phyloP scores from a whole-genome alignment of 139 green algal species.

The Closterium sp. region DNA sequence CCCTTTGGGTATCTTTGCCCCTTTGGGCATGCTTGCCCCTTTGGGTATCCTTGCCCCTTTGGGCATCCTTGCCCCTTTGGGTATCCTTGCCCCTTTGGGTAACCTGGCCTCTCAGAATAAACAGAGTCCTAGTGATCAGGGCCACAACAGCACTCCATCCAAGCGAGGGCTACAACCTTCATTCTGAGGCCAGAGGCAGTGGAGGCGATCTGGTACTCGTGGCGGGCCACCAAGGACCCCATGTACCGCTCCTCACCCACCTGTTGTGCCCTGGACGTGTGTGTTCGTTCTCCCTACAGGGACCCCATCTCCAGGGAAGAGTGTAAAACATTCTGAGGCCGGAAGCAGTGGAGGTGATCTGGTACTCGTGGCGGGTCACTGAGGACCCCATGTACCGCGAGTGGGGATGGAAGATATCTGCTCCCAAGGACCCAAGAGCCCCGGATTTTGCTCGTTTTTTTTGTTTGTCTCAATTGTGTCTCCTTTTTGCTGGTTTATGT shows the following conservation, averaged over 20 bases:
- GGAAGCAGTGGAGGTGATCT: conserved; percentile 71
- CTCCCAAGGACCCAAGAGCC: too few species aligned
- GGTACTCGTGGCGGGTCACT: conserved; percentile 70
- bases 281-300: neutral
- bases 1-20: too few species aligned
- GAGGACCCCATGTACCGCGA: conserved; percentile 65
- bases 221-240: conserved; percentile 62
- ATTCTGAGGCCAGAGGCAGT: neutral
- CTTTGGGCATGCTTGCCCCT: too few species aligned
- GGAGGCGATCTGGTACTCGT: conserved; percentile 73
- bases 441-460: too few species aligned
- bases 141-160: conserved; percentile 59
- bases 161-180: conserved; percentile 52
- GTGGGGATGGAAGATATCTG: conserved; percentile 75
- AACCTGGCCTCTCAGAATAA: too few species aligned
- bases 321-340: conserved; percentile 67
- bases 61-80: too few species aligned
- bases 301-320: neutral
- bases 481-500: too few species aligned
- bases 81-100: too few species aligned
- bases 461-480: too few species aligned
- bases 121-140: too few species aligned
- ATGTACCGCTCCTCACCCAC: conserved; percentile 53
- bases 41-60: too few species aligned
- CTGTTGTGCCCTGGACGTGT: too few species aligned